Conservation (phyloP, 2,329 filamentous ascomycete species). For the Dendrostoma leiphaemia region DNA sequence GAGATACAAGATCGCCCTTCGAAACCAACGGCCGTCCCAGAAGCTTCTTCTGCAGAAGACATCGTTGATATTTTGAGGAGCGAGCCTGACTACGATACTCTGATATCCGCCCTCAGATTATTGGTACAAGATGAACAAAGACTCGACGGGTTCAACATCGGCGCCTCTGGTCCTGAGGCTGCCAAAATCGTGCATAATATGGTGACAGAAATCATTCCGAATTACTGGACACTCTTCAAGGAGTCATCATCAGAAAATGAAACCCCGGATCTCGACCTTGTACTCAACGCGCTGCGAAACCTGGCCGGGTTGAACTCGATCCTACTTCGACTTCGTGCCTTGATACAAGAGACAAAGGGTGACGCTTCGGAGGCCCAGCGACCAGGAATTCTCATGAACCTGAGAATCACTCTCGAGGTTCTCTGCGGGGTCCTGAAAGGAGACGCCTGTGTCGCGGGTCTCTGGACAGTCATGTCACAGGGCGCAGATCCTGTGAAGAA, state of each 20-base stretch:
- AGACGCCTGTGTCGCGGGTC: slow-evolving; percentile 31
- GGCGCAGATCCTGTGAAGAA: slow-evolving; percentile 21
- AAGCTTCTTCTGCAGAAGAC: slow-evolving; percentile 40
- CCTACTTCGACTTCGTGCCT: slow-evolving; percentile 63
- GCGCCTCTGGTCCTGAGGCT: slow-evolving; percentile 61
- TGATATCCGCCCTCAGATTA: slow-evolving; percentile 53
- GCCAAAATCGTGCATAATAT: slow-evolving; percentile 75
- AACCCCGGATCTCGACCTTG: slow-evolving; percentile 38
- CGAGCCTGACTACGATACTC: slow-evolving; percentile 59
- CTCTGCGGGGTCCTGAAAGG: slow-evolving; percentile 40
- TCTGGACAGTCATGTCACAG: slow-evolving; percentile 36
- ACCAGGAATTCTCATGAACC: slow-evolving; percentile 41
- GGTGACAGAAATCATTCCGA: slow-evolving; percentile 71
- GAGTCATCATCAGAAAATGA: slow-evolving; percentile 35
- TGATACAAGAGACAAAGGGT: slow-evolving; percentile 51
- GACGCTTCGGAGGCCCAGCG: slow-evolving; percentile 36
- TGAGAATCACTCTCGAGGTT: slow-evolving; percentile 43
- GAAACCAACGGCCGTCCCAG: not conserved
- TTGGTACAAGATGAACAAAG: slow-evolving; percentile 36
- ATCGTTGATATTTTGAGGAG: slow-evolving; percentile 58
- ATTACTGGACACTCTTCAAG: slow-evolving; percentile 72
- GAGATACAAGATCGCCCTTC: slow-evolving; percentile 25
- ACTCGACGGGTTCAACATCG: slow-evolving; percentile 50
- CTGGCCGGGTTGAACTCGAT: slow-evolving; percentile 77
- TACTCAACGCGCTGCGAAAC: slow-evolving; percentile 68